Conservation (phyloP, 83 land plant species). For the Diphasiastrum complanatum region DNA sequence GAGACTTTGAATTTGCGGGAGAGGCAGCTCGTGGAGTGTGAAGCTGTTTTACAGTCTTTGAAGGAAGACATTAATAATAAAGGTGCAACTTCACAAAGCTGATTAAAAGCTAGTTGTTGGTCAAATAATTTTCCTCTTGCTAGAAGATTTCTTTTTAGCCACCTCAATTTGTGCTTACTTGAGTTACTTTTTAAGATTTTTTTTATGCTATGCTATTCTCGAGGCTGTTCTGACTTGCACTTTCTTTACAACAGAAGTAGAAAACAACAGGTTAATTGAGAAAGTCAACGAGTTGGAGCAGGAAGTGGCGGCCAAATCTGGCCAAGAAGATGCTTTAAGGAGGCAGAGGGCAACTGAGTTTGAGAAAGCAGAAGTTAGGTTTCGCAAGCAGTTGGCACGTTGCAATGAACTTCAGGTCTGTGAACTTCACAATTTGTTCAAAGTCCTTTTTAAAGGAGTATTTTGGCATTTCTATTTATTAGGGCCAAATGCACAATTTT, state of each 20-base stretch:
- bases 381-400: constrained; percentile 28
- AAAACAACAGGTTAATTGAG: constrained; percentile 14
- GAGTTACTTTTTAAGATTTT: too few species aligned
- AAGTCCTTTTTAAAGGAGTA: too few species aligned
- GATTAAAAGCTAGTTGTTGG: too few species aligned
- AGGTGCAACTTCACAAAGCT: too few species aligned
- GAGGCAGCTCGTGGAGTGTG: constrained; percentile 28
- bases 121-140: too few species aligned
- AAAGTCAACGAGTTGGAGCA: constrained; percentile 21
- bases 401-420: constrained; percentile 34
- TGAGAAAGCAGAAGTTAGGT: constrained; percentile 25
- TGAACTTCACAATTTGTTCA: not conserved
- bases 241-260: constrained; percentile 18
- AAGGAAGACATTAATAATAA: constrained; percentile 2
- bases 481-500: too few species aligned
- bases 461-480: too few species aligned
- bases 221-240: not conserved
- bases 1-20: constrained; percentile 21
- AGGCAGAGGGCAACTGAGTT: constrained; percentile 20
- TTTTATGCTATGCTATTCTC: too few species aligned
- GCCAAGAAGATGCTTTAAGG: constrained; percentile 24
- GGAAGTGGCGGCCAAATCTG: constrained; percentile 23
- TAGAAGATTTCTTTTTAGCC: too few species aligned
- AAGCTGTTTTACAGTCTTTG: constrained; percentile 16
- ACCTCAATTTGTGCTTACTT: too few species aligned